Evolutionary conservation across 2,329 filamentous ascomycete genomes (phyloP).

Genomic region (Helicocarpus griseus): DNA sequence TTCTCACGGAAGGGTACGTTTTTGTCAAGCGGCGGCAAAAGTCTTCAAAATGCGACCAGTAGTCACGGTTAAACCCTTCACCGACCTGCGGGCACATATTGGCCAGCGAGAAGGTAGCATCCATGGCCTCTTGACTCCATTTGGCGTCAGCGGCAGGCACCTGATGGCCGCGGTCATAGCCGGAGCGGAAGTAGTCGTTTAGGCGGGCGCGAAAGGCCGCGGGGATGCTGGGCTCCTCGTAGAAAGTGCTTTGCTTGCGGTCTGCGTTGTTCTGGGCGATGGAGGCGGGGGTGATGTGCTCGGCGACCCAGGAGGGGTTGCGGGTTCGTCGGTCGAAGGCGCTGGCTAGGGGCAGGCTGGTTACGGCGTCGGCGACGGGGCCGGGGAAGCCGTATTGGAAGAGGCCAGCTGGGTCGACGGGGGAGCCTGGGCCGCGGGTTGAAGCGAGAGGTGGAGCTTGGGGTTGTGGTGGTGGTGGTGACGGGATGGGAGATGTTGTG

Average conservation of each 20-base stretch:
- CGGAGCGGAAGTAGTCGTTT: conserved; percentile 88
- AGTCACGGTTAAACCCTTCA: conserved; percentile 96
- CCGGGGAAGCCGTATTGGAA: conserved; percentile 89
- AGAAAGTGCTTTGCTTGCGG: conserved; percentile 71
- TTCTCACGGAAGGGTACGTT: conserved; percentile 74
- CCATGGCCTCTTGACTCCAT: conserved; percentile 90
- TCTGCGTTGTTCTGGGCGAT: conserved; percentile 66
- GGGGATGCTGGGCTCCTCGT: conserved; percentile 72
- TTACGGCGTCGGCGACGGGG: conserved; percentile 72
- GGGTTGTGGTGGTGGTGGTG: conserved; percentile 14
- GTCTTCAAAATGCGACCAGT: conserved; percentile 98
- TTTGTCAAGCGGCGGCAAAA: conserved; percentile 79
- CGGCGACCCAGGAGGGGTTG: conserved; percentile 90
- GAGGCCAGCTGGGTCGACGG: conserved; percentile 64
- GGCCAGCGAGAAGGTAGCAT: conserved; percentile 82
- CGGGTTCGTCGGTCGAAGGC: conserved; percentile 82
- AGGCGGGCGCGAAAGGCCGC: conserved; percentile 80
- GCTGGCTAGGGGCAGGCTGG: conserved; percentile 67
- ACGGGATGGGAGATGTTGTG: conserved; percentile 17
- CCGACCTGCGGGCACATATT: conserved; percentile 99
- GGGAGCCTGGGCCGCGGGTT: conserved; percentile 25
- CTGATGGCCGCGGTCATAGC: conserved; percentile 94
- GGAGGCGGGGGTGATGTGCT: conserved; percentile 90
- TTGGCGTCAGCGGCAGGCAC: conserved; percentile 93
- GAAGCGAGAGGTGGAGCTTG: conserved; percentile 21